Conservation (phyloP, 306 rosid species). For the Psophocarpus tetragonolobus region DNA sequence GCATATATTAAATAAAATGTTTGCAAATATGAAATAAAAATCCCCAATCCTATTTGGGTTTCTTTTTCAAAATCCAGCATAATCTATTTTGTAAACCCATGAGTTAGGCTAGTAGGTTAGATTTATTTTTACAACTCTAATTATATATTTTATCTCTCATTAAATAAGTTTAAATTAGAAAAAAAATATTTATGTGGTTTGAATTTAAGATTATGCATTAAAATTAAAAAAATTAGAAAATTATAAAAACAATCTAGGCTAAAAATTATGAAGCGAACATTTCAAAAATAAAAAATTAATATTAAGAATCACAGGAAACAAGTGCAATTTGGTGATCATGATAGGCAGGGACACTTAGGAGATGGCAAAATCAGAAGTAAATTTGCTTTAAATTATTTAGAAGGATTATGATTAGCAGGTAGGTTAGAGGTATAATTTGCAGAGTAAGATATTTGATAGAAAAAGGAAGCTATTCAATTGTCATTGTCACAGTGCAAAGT, state of each 20-base stretch:
- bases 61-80: no score
- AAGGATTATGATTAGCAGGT: background rate
- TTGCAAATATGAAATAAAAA: no score
- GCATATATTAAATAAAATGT: no score
- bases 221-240: background rate
- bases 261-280: background rate
- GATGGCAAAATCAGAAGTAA: background rate
- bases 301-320: background rate
- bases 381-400: background rate
- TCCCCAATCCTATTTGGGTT: no score
- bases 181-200: no score
- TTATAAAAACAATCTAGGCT: background rate
- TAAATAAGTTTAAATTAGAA: no score
- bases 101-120: no score
- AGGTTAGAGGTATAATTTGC: background rate
- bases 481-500: no score
- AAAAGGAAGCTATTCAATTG: slow-evolving; percentile 29
- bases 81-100: no score
- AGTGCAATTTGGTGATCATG: background rate
- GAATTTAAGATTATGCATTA: background rate
- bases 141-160: no score
- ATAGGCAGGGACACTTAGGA: background rate
- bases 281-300: no score
- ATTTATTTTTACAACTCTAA: no score
- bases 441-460: slow-evolving; percentile 14